Evolutionary conservation across 75 land plant genomes (phyloP).

Genomic region (Azolla pinnata): DNA sequence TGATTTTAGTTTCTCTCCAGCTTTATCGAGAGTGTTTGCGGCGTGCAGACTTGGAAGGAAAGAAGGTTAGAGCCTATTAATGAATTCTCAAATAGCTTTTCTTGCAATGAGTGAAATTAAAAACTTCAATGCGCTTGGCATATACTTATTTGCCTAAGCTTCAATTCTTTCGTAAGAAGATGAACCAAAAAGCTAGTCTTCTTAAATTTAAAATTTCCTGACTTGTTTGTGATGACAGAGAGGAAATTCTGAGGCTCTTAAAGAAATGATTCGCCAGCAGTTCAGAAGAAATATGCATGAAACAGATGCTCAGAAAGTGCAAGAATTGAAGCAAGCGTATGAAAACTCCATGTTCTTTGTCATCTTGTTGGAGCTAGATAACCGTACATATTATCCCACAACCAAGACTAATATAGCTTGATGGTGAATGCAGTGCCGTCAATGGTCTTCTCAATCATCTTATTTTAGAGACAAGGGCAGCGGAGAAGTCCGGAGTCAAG

Average conservation of each 20-base stretch:
- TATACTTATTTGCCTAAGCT: too few species aligned
- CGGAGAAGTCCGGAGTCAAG: too few species aligned
- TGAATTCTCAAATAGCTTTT: not conserved
- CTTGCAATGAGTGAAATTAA: too few species aligned
- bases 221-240: too few species aligned
- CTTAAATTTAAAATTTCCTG: too few species aligned
- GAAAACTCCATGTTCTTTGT: conserved; percentile 7
- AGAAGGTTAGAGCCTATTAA: not conserved
- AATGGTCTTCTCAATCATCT: conserved; percentile 8
- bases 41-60: conserved; percentile 4
- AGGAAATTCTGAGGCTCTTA: conserved; percentile 57
- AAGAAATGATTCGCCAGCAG: conserved; percentile 64
- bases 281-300: conserved; percentile 77
- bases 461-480: not conserved
- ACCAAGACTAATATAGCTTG: too few species aligned
- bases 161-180: not conserved
- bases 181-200: too few species aligned
- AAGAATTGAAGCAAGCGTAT: conserved; percentile 75
- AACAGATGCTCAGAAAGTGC: conserved; percentile 73
- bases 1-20: not conserved
- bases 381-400: too few species aligned
- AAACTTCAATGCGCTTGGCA: too few species aligned
- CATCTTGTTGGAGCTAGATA: too few species aligned
- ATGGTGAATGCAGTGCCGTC: conserved; percentile 6
- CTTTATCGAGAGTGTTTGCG: conserved; percentile 6